Conservation (phyloP, 202 grass and related monocot genomes). For the Eragrostis tef region DNA sequence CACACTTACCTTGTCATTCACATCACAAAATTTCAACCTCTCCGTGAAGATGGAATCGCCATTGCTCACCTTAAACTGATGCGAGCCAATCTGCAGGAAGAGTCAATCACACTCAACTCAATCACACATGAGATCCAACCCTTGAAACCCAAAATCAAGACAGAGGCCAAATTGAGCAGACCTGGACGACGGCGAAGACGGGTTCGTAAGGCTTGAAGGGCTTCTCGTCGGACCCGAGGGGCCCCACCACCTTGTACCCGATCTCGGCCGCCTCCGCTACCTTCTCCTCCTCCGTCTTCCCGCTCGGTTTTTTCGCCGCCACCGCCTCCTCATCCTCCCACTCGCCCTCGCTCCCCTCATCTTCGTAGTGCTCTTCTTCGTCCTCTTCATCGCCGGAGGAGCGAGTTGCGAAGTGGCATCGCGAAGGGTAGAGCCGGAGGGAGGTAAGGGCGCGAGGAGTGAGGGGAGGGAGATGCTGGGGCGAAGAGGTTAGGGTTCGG, state of each 20-base stretch:
- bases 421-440: slow-evolving; percentile 27
- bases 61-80: slow-evolving; percentile 99
- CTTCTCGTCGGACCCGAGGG: slow-evolving; percentile 72
- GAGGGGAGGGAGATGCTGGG: not conserved
- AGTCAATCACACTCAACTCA: not conserved
- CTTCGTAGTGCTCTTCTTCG: slow-evolving; percentile 67
- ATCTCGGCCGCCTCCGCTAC: slow-evolving; percentile 73
- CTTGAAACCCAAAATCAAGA: not conserved
- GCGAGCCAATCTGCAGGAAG: slow-evolving; percentile 78
- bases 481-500: slow-evolving; percentile 4
- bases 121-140: slow-evolving; percentile 30
- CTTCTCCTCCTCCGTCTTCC: slow-evolving; percentile 88
- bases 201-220: slow-evolving; percentile 95
- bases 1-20: slow-evolving; percentile 83
- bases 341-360: slow-evolving; percentile 47
- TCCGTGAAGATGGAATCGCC: slow-evolving; percentile 96
- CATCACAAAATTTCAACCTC: slow-evolving; percentile 87
- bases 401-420: slow-evolving; percentile 54
- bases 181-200: slow-evolving; percentile 85
- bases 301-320: slow-evolving; percentile 64
- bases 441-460: slow-evolving; percentile 45
- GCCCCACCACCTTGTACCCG: slow-evolving; percentile 73
- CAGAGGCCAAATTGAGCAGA: slow-evolving; percentile 29
- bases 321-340: slow-evolving; percentile 57
- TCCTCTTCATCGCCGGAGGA: slow-evolving; percentile 46